phyloP scores from a whole-genome alignment of 345 rosid genomes.

The Salix caprea region DNA sequence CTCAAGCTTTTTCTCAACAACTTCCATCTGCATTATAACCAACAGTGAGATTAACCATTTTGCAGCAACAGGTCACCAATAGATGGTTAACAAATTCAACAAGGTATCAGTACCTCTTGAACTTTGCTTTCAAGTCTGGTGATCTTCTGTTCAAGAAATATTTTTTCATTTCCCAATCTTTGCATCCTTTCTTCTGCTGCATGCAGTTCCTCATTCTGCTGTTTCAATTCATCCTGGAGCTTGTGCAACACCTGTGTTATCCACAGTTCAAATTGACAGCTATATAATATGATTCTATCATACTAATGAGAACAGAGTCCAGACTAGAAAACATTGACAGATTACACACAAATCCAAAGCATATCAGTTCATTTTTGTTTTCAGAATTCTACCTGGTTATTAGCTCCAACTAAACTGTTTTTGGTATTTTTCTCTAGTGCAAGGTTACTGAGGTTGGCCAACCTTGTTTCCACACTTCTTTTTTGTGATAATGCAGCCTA shows the following conservation, averaged over 20 bases:
- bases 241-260: constrained; percentile 42
- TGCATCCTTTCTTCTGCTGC: constrained; percentile 48
- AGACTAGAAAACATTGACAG: neutral
- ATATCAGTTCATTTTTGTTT: neutral
- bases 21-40: constrained; percentile 42
- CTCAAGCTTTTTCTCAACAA: constrained; percentile 50
- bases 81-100: neutral
- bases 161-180: constrained; percentile 52
- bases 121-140: constrained; percentile 53
- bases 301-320: neutral
- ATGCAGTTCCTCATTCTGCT: constrained; percentile 51
- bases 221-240: constrained; percentile 64
- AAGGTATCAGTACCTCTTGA: constrained; percentile 54
- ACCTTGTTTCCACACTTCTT: constrained; percentile 50
- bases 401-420: constrained; percentile 35
- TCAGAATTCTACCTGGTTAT: constrained; percentile 49
- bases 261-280: constrained; percentile 18
- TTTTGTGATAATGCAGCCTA: constrained; percentile 63
- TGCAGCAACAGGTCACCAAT: neutral
- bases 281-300: neutral
- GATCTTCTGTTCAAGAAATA: constrained; percentile 54
- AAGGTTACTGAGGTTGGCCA: constrained; percentile 44
- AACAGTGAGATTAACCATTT: neutral
- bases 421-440: constrained; percentile 39
- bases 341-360: neutral